Evolutionary conservation across 2,329 filamentous ascomycete species (phyloP), one percentile per base, ranked within the genome.

Genomic region (Akanthomyces uredinophilus): DNA sequence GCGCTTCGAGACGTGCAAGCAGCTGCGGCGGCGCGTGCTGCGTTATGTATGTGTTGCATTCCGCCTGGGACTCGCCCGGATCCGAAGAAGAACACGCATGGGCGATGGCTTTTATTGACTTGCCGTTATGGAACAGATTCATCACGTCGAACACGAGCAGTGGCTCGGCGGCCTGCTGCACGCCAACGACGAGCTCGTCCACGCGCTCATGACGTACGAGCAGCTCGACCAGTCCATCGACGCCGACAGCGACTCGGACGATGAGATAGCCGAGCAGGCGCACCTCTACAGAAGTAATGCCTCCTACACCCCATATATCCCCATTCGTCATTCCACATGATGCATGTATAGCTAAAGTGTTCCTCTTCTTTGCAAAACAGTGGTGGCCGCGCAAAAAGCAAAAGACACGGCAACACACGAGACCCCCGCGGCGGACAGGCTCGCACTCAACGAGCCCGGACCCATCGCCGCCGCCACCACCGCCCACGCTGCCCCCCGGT

Each of bases 151-250:
- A 72, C 88, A 87, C 10, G 94, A 98, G 70, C 88, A 98, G 70
- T 97, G 90, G 82, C 87, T 99, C 10, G 95, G 94, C 47, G 88
- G 91, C 64, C 82, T 99, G 5, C 87, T 99, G 20, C 91, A 95
- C 70, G 93, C 94, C 66, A 98, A 99, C 70, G 95, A 99, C 69
- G 91, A 96, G 74, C 87, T 99, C n/a, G 91, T 98, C 46, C 89
- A 89, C 65, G 92, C 93, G 1, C 82, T 99, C 62, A 96, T 96
- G 85, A 90, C 92, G 0, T 99, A 92, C 71, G 94, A 98, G 75
- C 91, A 97, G 68, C 85, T 98, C 65, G 94, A 99, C 72, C 87
- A 88, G 64, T 92, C 90, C 53, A 90, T 94, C 65, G 89, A 92
- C 66, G 86, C 87, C 6, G 87, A 90, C 70, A 88, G 86, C 66